Evolutionary conservation across 2,329 filamentous ascomycete genomes (phyloP).

Genomic region (Aspergillus sp.): DNA sequence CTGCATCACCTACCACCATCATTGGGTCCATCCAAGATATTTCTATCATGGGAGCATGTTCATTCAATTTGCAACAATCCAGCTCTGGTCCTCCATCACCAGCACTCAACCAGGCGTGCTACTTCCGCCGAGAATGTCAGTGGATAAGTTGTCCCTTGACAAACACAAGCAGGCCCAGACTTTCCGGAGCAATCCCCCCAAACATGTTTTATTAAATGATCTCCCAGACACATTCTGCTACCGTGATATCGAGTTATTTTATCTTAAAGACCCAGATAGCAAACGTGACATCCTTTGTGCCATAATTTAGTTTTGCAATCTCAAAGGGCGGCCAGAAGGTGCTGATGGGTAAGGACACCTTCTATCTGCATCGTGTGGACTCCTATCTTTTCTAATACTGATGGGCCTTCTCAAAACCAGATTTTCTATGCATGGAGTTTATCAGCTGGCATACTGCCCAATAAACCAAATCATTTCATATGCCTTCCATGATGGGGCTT

Average conservation of each 20-base stretch:
- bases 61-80: constrained; percentile 14
- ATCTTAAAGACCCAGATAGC: constrained; percentile 14
- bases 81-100: constrained; percentile 21
- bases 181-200: constrained; percentile 18
- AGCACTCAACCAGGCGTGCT: constrained; percentile 15
- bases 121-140: constrained; percentile 13
- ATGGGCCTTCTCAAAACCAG: constrained; percentile 15
- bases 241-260: constrained; percentile 20
- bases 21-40: constrained; percentile 19
- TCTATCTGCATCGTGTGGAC: neutral
- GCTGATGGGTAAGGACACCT: constrained; percentile 18
- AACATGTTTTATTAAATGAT: constrained; percentile 12
- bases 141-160: constrained; percentile 4
- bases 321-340: constrained; percentile 20
- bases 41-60: constrained; percentile 19
- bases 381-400: constrained; percentile 3
- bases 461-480: constrained; percentile 19
- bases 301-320: constrained; percentile 21
- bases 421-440: constrained; percentile 24
- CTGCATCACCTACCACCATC: constrained; percentile 15
- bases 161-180: constrained; percentile 9
- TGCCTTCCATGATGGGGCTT: constrained; percentile 18
- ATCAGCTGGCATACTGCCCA: constrained; percentile 21
- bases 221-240: constrained; percentile 19
- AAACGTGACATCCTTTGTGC: constrained; percentile 20